Conservation (phyloP, 805 yeast genomes). For the Ogataea populi-albae region DNA sequence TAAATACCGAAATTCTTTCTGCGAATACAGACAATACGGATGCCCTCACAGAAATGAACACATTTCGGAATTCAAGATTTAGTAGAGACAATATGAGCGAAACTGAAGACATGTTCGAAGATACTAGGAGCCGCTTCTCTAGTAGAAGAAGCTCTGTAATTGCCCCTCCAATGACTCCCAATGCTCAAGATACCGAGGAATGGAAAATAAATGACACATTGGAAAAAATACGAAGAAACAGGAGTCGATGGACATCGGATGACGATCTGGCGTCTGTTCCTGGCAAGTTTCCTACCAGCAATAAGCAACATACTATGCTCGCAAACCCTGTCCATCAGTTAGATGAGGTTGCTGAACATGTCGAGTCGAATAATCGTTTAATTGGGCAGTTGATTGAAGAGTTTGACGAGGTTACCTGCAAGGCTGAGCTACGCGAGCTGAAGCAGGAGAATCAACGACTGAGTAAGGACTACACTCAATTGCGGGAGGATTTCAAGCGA, state of each 20-base stretch:
- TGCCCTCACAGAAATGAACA: conserved; percentile 13
- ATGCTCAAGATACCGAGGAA: conserved; percentile 14
- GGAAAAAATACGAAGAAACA: conserved; percentile 17
- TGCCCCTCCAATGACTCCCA: conserved; percentile 21
- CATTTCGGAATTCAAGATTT: conserved; percentile 18
- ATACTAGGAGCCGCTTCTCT: conserved; percentile 16
- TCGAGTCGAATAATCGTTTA: conserved; percentile 14
- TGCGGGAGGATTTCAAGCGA: conserved; percentile 25
- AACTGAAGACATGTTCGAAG: conserved; percentile 30
- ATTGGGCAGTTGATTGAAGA: conserved; percentile 11
- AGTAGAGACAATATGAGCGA: conserved; percentile 11
- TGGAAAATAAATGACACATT: conserved; percentile 23
- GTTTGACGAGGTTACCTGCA: conserved; percentile 14
- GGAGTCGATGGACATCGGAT: conserved; percentile 15
- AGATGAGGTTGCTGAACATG: conserved; percentile 5
- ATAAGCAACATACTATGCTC: not conserved
- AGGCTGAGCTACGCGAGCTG: conserved; percentile 12
- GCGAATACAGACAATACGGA: conserved; percentile 10
- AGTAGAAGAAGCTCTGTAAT: conserved; percentile 19
- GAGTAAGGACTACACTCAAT: conserved; percentile 15
- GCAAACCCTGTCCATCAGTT: not conserved
- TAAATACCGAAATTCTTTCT: conserved; percentile 13
- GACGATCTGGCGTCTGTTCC: conserved; percentile 13
- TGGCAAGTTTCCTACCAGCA: conserved; percentile 15
- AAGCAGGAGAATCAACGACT: conserved; percentile 17